Evolutionary conservation across 2,329 filamentous ascomycete genomes (phyloP).

Genomic region (Grosmannia penicillata): DNA sequence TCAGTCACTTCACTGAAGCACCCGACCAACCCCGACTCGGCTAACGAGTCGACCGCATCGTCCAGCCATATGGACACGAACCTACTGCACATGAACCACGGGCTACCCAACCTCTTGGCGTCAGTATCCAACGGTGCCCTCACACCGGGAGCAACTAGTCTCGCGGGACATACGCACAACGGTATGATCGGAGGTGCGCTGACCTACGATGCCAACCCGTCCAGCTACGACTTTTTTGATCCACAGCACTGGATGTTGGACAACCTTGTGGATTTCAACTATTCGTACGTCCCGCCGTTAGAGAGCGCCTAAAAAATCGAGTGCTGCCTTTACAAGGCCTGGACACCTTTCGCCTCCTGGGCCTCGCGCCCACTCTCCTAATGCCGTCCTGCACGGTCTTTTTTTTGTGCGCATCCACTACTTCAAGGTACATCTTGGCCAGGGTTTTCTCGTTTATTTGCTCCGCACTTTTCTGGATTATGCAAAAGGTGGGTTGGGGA

Average conservation of each 20-base stretch:
- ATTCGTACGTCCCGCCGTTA: slow-evolving; percentile 36
- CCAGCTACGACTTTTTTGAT: slow-evolving; percentile 72
- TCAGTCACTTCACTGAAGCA: slow-evolving; percentile 54
- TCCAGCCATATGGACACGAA: slow-evolving; percentile 50
- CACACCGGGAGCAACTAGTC: slow-evolving; percentile 31
- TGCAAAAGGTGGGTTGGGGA: no score
- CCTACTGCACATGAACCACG: slow-evolving; percentile 33
- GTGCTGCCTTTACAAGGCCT: no score
- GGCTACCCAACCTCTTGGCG: slow-evolving; percentile 32
- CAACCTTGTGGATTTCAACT: slow-evolving; percentile 68
- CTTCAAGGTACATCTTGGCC: no score
- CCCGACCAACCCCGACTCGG: slow-evolving; percentile 71
- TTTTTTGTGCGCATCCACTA: background rate
- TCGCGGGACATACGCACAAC: slow-evolving; percentile 28
- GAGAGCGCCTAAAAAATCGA: slow-evolving; percentile 36
- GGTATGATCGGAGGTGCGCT: slow-evolving; percentile 31
- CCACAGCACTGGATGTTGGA: slow-evolving; percentile 90
- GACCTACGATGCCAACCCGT: slow-evolving; percentile 40
- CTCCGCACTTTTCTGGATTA: no score
- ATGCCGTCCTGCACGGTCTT: no score
- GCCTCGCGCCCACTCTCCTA: no score
- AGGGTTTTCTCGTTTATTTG: background rate
- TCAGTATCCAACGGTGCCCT: slow-evolving; percentile 32
- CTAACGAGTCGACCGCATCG: slow-evolving; percentile 55
- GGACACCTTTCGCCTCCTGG: no score